Evolutionary conservation across 1,139 yeast genomes (phyloP).

Genomic region (Yamadazyma dendronema): DNA sequence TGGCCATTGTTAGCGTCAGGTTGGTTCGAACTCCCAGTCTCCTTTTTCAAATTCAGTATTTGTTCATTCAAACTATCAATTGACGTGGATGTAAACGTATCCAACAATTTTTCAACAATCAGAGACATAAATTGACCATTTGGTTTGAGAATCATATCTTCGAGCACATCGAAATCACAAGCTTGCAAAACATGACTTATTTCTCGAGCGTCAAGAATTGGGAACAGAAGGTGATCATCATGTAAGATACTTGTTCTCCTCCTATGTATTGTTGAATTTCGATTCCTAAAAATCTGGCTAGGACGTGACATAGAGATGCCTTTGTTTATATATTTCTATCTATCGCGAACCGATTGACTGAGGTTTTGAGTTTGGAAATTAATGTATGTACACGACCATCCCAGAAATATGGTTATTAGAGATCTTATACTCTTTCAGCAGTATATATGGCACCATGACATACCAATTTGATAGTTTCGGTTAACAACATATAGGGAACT

Average conservation of each 20-base stretch:
- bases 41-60: slow-evolving; percentile 3
- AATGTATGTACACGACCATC: too few relatives aligned
- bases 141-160: slow-evolving; percentile 65
- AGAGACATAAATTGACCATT: slow-evolving; percentile 60
- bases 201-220: slow-evolving; percentile 64
- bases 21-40: background rate
- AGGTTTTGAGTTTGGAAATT: too few relatives aligned
- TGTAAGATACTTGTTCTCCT: slow-evolving; percentile 12
- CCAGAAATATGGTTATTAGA: too few relatives aligned
- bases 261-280: slow-evolving; percentile 15
- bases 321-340: slow-evolving; percentile 6
- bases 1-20: background rate
- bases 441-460: slow-evolving; percentile 89
- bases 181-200: slow-evolving; percentile 60
- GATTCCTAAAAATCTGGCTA: slow-evolving; percentile 14
- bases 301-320: slow-evolving; percentile 17
- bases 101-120: slow-evolving; percentile 70
- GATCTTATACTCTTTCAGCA: slow-evolving; percentile 79
- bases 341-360: too few relatives aligned
- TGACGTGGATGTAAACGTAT: slow-evolving; percentile 64
- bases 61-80: slow-evolving; percentile 38
- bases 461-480: slow-evolving; percentile 81
- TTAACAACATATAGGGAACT: slow-evolving; percentile 82
- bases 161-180: slow-evolving; percentile 62
- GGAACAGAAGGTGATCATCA: slow-evolving; percentile 46